These are phyloP conservation scores for Haplosporangium sp. DNA, from an alignment of 371 early-diverging fungal genomes.

Conservation along the genomic window DNA sequence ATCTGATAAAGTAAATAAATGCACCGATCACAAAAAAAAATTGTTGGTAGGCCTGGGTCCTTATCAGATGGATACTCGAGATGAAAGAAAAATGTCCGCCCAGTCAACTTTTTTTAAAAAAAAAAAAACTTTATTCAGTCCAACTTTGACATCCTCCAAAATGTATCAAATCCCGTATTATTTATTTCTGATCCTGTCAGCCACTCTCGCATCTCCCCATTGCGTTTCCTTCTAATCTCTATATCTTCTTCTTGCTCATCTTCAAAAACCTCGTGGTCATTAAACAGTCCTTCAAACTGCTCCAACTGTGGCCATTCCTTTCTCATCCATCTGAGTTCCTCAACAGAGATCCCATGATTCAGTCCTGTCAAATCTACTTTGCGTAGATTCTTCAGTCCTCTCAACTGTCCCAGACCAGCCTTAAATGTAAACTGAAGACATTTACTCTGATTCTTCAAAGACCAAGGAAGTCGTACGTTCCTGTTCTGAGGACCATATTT, in stretches of 20 bases:
- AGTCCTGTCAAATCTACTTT: conserved; percentile 1
- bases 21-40: no score
- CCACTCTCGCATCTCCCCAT: conserved; percentile 4
- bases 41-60: no score
- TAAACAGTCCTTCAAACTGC: conserved; percentile 1
- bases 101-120: no score
- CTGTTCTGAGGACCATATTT: not conserved
- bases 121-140: no score
- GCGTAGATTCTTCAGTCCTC: conserved; percentile 9
- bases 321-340: conserved; percentile 21
- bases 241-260: not conserved
- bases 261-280: not conserved
- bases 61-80: no score
- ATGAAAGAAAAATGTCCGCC: no score
- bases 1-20: no score
- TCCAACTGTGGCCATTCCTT: conserved; percentile 9
- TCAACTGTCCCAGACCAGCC: conserved; percentile 2
- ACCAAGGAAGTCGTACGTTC: conserved; percentile 1
- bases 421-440: conserved; percentile 8
- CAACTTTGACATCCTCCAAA: conserved; percentile 2
- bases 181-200: not conserved
- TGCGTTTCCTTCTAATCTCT: not conserved
- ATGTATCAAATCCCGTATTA: not conserved
- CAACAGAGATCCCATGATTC: conserved; percentile 3
- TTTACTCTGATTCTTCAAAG: conserved; percentile 6